Conservation (phyloP, 2,329 filamentous ascomycete genomes). For the Clathrospora elynae region DNA sequence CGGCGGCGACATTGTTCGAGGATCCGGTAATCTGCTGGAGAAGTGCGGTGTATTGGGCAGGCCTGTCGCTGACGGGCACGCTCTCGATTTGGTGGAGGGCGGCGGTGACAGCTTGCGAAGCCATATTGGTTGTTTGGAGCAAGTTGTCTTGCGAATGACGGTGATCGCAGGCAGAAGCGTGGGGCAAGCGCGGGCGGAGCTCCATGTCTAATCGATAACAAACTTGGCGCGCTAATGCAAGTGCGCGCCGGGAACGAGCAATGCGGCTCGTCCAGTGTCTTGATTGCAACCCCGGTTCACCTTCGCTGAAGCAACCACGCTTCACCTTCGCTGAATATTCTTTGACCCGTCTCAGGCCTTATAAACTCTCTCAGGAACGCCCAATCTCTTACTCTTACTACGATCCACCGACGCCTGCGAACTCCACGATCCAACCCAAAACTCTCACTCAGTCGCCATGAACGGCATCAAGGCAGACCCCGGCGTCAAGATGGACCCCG, state of each 20-base stretch:
- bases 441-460: constrained; percentile 27
- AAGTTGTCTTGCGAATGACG: too few species aligned
- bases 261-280: constrained; percentile 14
- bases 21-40: constrained; percentile 61
- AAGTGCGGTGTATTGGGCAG: constrained; percentile 62
- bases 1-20: constrained; percentile 57
- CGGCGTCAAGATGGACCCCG: constrained; percentile 44
- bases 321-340: constrained; percentile 7
- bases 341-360: constrained; percentile 2
- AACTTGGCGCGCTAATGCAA: constrained; percentile 27
- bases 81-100: constrained; percentile 58
- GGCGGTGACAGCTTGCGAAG: constrained; percentile 55
- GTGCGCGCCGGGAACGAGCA: constrained; percentile 15
- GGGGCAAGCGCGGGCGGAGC: constrained; percentile 8
- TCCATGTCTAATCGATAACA: constrained; percentile 23
- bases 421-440: neutral
- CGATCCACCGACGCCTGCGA: too few species aligned
- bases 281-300: too few species aligned
- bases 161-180: constrained; percentile 14
- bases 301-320: neutral
- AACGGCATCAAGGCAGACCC: constrained; percentile 51
- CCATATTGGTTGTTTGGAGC: constrained; percentile 47
- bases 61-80: constrained; percentile 56
- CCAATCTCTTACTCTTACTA: neutral
- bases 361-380: constrained; percentile 1